phyloP scores from a whole-genome alignment of 495 filamentous ascomycete species.

The Aspergillus heteromorphus region DNA sequence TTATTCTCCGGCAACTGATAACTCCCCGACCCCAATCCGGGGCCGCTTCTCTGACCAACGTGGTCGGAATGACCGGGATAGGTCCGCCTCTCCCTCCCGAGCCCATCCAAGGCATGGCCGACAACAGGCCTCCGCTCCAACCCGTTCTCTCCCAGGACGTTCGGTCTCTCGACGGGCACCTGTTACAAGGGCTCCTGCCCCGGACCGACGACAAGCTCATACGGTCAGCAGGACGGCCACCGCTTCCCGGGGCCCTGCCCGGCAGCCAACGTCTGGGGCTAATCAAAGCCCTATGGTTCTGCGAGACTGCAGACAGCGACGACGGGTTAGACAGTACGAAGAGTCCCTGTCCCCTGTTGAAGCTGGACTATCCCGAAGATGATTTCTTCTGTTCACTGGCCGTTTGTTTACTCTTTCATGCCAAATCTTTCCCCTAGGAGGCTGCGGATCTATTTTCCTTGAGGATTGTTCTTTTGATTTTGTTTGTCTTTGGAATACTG shows the following conservation, averaged over 20 bases:
- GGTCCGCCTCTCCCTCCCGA: background rate
- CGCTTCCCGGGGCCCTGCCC: background rate
- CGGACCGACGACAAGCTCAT: background rate
- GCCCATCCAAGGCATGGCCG: background rate
- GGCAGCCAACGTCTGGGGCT: background rate
- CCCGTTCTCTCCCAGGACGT: background rate
- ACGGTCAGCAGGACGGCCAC: too few species aligned
- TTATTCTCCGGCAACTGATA: background rate
- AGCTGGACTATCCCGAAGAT: background rate
- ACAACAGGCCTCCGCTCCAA: background rate
- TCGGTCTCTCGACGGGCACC: background rate
- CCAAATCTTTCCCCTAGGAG: background rate
- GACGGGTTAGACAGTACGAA: background rate
- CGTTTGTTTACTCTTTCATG: background rate
- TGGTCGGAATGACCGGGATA: background rate
- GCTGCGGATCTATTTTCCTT: background rate
- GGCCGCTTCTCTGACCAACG: background rate
- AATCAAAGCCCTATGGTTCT: background rate
- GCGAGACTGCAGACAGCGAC: background rate
- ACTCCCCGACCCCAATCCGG: background rate
- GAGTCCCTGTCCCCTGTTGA: background rate
- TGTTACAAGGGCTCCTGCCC: background rate
- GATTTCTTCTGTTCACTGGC: background rate
- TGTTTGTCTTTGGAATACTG: background rate
- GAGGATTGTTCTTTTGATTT: background rate